phyloP scores from a whole-genome alignment of 176 grass and related monocot species.

The Oryza rufipogon region DNA sequence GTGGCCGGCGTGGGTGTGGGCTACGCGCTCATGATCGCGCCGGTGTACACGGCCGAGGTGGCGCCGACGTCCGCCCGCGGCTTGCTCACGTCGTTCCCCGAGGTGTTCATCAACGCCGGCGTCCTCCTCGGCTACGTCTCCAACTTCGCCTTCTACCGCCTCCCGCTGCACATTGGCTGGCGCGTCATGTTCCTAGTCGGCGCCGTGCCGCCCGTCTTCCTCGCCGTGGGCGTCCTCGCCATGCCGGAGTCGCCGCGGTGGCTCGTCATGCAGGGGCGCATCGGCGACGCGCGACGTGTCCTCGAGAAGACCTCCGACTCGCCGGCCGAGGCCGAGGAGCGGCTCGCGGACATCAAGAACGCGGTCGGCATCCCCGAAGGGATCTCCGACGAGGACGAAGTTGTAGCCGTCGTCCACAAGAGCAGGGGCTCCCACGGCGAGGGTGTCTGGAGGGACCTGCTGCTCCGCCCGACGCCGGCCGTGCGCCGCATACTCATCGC shows the following conservation, averaged over 20 bases:
- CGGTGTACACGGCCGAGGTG: constrained; percentile 85
- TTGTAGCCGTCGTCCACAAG: neutral
- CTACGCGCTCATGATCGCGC: constrained; percentile 79
- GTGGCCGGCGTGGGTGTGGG: constrained; percentile 90
- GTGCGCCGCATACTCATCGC: constrained; percentile 73
- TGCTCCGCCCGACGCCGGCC: constrained; percentile 57
- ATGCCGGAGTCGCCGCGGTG: constrained; percentile 97
- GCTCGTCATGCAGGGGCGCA: constrained; percentile 81
- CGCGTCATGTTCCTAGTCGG: constrained; percentile 78
- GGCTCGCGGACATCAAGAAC: constrained; percentile 65
- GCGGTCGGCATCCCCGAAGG: constrained; percentile 59
- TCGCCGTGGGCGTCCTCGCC: constrained; percentile 56
- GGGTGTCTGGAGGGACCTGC: constrained; percentile 72
- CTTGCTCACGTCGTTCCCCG: constrained; percentile 77
- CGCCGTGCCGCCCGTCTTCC: constrained; percentile 62
- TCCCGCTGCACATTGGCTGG: constrained; percentile 69
- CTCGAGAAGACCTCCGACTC: constrained; percentile 62
- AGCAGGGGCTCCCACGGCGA: constrained; percentile 39
- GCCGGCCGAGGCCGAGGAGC: constrained; percentile 51
- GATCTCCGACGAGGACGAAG: constrained; percentile 2
- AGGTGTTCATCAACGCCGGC: constrained; percentile 82
- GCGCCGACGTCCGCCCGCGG: constrained; percentile 75
- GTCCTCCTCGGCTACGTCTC: constrained; percentile 85
- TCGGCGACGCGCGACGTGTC: constrained; percentile 58
- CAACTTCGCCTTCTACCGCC: constrained; percentile 75